Evolutionary conservation across 2,329 filamentous ascomycete genomes (phyloP).

Genomic region (Talaromyces verruculosus): DNA sequence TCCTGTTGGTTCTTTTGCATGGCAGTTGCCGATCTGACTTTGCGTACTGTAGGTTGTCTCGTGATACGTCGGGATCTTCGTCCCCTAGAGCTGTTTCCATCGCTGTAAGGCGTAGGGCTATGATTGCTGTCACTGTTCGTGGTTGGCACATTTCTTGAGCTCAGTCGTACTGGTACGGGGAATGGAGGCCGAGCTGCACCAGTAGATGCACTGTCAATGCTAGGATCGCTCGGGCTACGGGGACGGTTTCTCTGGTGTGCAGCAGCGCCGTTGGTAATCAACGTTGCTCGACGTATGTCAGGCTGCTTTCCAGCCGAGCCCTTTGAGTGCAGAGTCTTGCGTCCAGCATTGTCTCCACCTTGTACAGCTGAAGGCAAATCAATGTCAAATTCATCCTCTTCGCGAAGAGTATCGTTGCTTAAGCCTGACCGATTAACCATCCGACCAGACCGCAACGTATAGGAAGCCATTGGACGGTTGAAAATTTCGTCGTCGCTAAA

Average conservation of each 20-base stretch:
- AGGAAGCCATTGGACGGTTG: conserved; percentile 46
- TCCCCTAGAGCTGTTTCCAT: conserved; percentile 51
- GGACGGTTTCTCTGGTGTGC: conserved; percentile 66
- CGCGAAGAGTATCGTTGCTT: conserved; percentile 36
- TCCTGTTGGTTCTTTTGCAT: conserved; percentile 59
- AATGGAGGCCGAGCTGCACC: conserved; percentile 66
- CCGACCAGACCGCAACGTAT: conserved; percentile 44
- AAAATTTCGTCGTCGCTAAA: conserved; percentile 46
- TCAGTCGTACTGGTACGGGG: conserved; percentile 85
- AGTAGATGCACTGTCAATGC: conserved; percentile 42
- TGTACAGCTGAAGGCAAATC: conserved; percentile 25
- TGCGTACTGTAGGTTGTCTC: conserved; percentile 66
- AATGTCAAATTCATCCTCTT: conserved; percentile 40
- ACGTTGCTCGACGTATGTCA: conserved; percentile 72
- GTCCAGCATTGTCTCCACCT: conserved; percentile 21
- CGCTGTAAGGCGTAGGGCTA: conserved; percentile 67
- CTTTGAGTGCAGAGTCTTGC: conserved; percentile 38
- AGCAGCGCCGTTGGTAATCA: conserved; percentile 76
- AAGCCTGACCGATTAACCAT: conserved; percentile 40
- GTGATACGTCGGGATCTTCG: conserved; percentile 57
- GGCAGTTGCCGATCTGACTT: conserved; percentile 78
- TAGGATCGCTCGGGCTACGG: conserved; percentile 49
- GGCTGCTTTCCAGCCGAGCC: conserved; percentile 50
- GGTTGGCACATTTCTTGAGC: conserved; percentile 72
- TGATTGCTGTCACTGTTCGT: conserved; percentile 72